A percentile compares a stretch with the other conserved stretches of the same genome.
phyloP scores from a whole-genome alignment of 139 green algal species.

The Tetradesmus obliquus region DNA sequence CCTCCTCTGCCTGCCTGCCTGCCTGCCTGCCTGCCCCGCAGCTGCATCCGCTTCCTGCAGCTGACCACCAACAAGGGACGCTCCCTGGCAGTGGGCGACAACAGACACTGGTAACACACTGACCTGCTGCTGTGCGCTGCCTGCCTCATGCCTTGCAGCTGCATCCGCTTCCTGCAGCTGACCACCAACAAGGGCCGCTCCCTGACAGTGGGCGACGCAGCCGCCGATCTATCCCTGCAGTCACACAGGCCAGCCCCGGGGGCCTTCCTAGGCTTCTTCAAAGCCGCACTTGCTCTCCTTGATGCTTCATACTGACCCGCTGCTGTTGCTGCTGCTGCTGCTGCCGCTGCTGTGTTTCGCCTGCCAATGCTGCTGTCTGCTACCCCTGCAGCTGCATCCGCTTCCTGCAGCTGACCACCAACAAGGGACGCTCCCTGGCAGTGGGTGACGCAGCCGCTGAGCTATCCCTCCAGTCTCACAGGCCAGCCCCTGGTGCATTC shows the following conservation, averaged over 20 bases:
- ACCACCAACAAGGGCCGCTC: too few species aligned
- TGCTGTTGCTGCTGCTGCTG: background rate
- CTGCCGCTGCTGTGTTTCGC: background rate
- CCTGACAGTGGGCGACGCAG: background rate
- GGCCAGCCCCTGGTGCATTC: background rate
- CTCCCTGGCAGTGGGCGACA: background rate
- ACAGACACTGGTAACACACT: too few species aligned
- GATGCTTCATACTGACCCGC: background rate
- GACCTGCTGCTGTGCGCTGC: too few species aligned
- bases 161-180: too few species aligned
- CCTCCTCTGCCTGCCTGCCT: background rate
- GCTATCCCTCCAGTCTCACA: background rate
- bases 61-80: background rate
- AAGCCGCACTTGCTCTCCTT: background rate
- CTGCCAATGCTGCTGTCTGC: background rate
- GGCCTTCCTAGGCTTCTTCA: background rate
- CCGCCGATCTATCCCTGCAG: background rate
- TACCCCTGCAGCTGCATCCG: background rate
- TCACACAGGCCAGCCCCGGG: background rate
- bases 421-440: background rate
- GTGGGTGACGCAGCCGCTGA: background rate
- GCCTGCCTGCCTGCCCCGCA: background rate
- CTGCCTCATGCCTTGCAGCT: too few species aligned
- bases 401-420: background rate
- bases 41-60: background rate